Evolutionary conservation across 2,329 filamentous ascomycete species (phyloP).

Genomic region (Pseudodiploospora longispora): DNA sequence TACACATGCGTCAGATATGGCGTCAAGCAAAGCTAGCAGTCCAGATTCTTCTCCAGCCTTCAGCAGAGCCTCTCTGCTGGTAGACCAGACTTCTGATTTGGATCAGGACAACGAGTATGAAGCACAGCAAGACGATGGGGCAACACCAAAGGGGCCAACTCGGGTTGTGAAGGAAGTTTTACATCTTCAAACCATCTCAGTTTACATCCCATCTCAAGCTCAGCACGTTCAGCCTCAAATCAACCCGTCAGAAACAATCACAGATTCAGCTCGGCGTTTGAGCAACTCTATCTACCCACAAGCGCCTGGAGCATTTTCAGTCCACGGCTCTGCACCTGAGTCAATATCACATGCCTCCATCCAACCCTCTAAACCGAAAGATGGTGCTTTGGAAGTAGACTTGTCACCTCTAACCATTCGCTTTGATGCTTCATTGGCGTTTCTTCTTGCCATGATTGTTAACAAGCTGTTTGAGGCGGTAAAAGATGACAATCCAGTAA

Average conservation of each 20-base stretch:
- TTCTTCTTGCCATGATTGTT: conserved; percentile 44
- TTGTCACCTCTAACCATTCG: conserved; percentile 44
- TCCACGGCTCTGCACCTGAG: conserved; percentile 22
- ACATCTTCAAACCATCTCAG: conserved; percentile 40
- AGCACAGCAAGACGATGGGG: conserved; percentile 29
- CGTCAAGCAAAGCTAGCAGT: conserved; percentile 4
- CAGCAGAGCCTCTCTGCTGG: conserved; percentile 14
- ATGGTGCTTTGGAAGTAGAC: conserved; percentile 36
- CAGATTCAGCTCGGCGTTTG: conserved; percentile 23
- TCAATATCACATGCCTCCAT: neutral
- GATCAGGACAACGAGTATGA: conserved; percentile 6
- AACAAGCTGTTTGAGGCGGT: conserved; percentile 40
- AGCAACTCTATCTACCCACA: conserved; percentile 37
- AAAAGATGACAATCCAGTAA: conserved; percentile 17
- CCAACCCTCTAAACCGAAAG: conserved; percentile 5
- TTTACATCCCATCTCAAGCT: conserved; percentile 46
- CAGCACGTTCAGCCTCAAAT: conserved; percentile 32
- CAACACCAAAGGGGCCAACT: conserved; percentile 45
- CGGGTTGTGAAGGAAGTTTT: conserved; percentile 49
- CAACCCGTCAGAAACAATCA: conserved; percentile 18
- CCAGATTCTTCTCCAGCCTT: conserved; percentile 21
- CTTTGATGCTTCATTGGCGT: conserved; percentile 50
- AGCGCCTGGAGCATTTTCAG: conserved; percentile 55
- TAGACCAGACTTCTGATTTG: neutral
- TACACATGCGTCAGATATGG: conserved; percentile 4